These are phyloP conservation scores for Chaetomium cochliodes DNA, from an alignment of 495 filamentous ascomycete genomes.

Conservation along the genomic window DNA sequence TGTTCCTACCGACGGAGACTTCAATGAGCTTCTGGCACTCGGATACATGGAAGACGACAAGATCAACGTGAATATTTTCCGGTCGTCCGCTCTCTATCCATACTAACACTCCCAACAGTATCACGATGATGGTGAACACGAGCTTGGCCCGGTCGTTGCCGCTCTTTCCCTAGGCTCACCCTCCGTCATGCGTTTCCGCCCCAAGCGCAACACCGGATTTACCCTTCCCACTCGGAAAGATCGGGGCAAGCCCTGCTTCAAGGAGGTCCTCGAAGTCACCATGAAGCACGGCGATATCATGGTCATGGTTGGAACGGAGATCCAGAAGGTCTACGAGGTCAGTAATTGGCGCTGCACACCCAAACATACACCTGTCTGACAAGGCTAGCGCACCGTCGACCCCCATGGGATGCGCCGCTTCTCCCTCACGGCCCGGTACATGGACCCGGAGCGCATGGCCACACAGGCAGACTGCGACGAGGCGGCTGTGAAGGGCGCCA, in stretches of 20 bases:
- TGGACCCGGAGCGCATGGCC: slow-evolving; percentile 47
- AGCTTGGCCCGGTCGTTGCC: slow-evolving; percentile 72
- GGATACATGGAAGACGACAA: slow-evolving; percentile 71
- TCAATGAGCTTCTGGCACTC: slow-evolving; percentile 74
- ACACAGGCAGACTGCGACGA: slow-evolving; percentile 30
- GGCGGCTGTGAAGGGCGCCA: slow-evolving; percentile 34
- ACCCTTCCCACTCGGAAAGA: slow-evolving; percentile 39
- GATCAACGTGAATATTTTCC: slow-evolving; percentile 59
- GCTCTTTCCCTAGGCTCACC: slow-evolving; percentile 70
- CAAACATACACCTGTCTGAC: slow-evolving; percentile 22
- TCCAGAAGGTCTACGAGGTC: slow-evolving; percentile 75
- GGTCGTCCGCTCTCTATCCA: slow-evolving; percentile 31
- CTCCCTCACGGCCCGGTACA: slow-evolving; percentile 60
- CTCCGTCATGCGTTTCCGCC: slow-evolving; percentile 66
- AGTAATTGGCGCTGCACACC: slow-evolving; percentile 26
- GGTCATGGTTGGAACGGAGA: slow-evolving; percentile 71
- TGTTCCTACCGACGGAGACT: slow-evolving; percentile 38
- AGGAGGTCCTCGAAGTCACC: slow-evolving; percentile 37
- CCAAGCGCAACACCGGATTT: slow-evolving; percentile 59
- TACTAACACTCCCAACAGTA: slow-evolving; percentile 51
- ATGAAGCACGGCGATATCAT: slow-evolving; percentile 79
- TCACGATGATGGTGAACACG: slow-evolving; percentile 81
- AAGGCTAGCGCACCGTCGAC: slow-evolving; percentile 59
- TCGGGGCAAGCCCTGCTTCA: slow-evolving; percentile 25
- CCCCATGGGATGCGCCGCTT: slow-evolving; percentile 61